Conservation (phyloP, 805 yeast genomes). For the Isabelozyma heimii region DNA sequence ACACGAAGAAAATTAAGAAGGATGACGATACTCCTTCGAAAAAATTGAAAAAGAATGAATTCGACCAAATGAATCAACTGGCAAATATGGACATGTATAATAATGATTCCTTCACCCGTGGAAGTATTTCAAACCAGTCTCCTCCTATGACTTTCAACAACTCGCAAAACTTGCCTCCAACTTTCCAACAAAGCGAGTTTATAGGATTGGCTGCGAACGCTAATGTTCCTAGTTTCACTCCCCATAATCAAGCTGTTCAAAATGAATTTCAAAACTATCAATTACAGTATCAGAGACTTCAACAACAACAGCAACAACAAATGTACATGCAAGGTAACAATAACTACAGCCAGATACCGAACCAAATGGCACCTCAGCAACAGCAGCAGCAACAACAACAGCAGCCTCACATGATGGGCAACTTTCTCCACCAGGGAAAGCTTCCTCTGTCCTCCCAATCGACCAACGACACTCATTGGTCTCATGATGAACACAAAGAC, state of each 20-base stretch:
- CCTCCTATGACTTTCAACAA: conserved; percentile 51
- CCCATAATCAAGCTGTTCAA: conserved; percentile 15
- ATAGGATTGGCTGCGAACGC: conserved; percentile 8
- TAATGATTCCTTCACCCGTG: background rate
- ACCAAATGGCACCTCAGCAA: conserved; percentile 2
- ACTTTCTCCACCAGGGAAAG: conserved; percentile 14
- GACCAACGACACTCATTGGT: conserved; percentile 45
- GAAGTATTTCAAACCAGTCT: conserved; percentile 38
- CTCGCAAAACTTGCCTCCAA: conserved; percentile 46
- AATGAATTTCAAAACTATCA: conserved; percentile 21
- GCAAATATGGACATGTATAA: background rate
- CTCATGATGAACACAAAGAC: conserved; percentile 40
- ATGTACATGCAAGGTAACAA: background rate
- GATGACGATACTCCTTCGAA: conserved; percentile 56
- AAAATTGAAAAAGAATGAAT: conserved; percentile 35
- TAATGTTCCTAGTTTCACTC: conserved; percentile 5
- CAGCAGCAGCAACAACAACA: conserved; percentile 14
- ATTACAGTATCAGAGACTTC: conserved; percentile 24
- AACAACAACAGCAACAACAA: conserved; percentile 15
- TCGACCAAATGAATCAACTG: background rate
- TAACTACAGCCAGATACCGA: background rate
- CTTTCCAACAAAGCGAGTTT: conserved; percentile 20
- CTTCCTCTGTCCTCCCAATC: conserved; percentile 31
- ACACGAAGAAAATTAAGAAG: conserved; percentile 57
- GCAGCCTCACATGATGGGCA: conserved; percentile 16